These are phyloP conservation scores for Aureobasidium sp. DNA, from an alignment of 2,329 filamentous ascomycete species.

Conservation along the genomic window DNA sequence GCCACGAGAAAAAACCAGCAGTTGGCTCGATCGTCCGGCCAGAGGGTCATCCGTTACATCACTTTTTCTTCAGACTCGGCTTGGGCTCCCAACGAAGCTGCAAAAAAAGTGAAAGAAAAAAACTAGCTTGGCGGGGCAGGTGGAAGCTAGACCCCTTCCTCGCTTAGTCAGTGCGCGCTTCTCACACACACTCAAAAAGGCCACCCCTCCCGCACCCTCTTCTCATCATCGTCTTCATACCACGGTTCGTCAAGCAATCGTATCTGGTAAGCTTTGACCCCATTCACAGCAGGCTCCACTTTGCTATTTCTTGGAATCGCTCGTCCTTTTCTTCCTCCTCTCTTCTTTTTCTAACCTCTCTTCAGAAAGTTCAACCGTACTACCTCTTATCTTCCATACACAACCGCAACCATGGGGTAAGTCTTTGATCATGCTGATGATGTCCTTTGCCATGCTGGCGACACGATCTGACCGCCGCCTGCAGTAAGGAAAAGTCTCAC, in stretches of 20 bases:
- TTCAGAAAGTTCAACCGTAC: constrained; percentile 25
- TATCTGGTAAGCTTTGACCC: constrained; percentile 21
- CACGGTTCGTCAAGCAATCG: constrained; percentile 21
- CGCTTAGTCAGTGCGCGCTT: constrained; percentile 10
- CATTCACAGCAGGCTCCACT: constrained; percentile 13
- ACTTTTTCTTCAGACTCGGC: constrained; percentile 4
- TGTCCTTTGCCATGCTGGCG: not conserved
- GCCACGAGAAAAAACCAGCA: constrained; percentile 11
- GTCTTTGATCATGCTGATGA: constrained; percentile 26
- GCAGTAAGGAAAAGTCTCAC: constrained; percentile 91
- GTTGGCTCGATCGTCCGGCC: not conserved
- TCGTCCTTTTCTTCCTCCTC: not conserved
- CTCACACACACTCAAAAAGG: constrained; percentile 15
- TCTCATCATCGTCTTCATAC: constrained; percentile 19
- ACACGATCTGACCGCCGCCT: constrained; percentile 11
- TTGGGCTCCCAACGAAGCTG: constrained; percentile 12
- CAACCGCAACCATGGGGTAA: constrained; percentile 56
- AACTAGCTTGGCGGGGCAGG: constrained; percentile 14
- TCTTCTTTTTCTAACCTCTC: constrained; percentile 15
- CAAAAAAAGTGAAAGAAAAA: constrained; percentile 14
- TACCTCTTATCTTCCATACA: constrained; percentile 26
- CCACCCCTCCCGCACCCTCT: constrained; percentile 16
- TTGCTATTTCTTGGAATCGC: constrained; percentile 13
- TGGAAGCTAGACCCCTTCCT: constrained; percentile 7
- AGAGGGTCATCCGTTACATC: constrained; percentile 7